Evolutionary conservation across 495 filamentous ascomycete genomes (phyloP), one percentile per base, ranked within the genome.

Genomic region (Penicillium atrosanguineum): DNA sequence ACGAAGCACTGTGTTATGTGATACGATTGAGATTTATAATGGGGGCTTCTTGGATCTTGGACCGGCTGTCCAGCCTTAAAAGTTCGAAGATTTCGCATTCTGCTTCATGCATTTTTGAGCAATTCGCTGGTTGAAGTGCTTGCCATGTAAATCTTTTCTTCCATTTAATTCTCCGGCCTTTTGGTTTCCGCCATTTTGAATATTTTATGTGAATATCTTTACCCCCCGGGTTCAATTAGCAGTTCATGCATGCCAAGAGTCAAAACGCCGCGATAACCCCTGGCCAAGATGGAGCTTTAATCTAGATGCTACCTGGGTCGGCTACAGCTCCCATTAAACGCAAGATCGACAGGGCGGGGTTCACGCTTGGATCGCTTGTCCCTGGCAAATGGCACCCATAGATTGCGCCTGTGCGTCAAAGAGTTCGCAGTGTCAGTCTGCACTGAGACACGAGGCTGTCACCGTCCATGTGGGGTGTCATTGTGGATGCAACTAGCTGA

Each of bases 331-430:
- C 37, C 29, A n/a, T 51, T 44, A 56, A 50, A 50, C 41, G 15
- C 25, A 39, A 46, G 53, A 56, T 56, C 53, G 34, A 25, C 53
- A 46, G 29, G 45, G 46, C 31, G 46, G 47, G 34, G 42, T n/a
- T 14, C 16, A 20, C 20, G 42, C 49, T 38, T 18, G 44, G 44
- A 25, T 44, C 44, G 18, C 37, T 37, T 15, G 47, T 19, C 51
- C 51, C 14, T 21, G 44, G 36, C 25, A 48, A 42, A 25, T 37
- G 36, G 31, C 36, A 54, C 40, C 31, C 46, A 36, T 23, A 23
- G 5, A 23, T 34, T 18, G n/a, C 28, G 29, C 25, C 37, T 40
- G 37, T 28, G 47, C 23, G 21, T 21, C 42, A 42, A 9, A 16
- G 12, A 16, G 25, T 43, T 26, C 7, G 38, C 28, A 14, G 18